Base-by-base conservation (phyloP, 306 rosid species). In the Prunus kanzakura region DNA sequence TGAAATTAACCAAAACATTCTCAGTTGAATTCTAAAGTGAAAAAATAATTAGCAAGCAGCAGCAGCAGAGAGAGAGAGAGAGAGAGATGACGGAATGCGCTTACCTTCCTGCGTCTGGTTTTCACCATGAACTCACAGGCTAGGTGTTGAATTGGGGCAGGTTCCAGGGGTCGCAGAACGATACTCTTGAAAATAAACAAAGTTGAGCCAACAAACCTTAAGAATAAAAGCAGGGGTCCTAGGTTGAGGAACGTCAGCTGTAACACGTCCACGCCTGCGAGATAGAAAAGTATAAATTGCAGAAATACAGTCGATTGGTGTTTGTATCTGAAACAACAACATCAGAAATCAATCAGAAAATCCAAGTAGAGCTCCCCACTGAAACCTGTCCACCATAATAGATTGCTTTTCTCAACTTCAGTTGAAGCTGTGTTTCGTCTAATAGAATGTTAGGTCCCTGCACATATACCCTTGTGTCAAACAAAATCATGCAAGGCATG, bases 181-280 rank as follows among this genome's bases (percentile, higher is more conserved):
- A 95, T 95, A 83, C 89, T 23, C 23, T 23, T 23, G 23, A 23
- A 23, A 23, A 23, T 23, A 23, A 52, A 54, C 5, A 61, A 67
- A 73, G 56, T 27, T 77, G 76, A 79, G 80, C 45, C 77, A 69
- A 65, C 83, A 78, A 60, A 95, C 99, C 97, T 92, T 95, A 73
- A 95, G 98, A 19, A 92, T 81, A 73, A 92, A 92, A 66, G 97
- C 86, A 0, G 97, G 99, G 79, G 99, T 95, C 84, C 99, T 97
- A n/a, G 97, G 99, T 86, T 95, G 97, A 71, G 99, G 96, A 87
- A 95, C 97, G 84, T 95, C 97, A 71, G 97, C 93, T 8, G 99
- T 92, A 73, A 92, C 99, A 88, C 92, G 99, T 64, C 99, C 97
- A 86, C 99, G 97, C 85, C 99, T 89, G 70, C 97, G 97, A 65